Conservation (phyloP, 345 rosid genomes). For the Syzygium oleosum region DNA sequence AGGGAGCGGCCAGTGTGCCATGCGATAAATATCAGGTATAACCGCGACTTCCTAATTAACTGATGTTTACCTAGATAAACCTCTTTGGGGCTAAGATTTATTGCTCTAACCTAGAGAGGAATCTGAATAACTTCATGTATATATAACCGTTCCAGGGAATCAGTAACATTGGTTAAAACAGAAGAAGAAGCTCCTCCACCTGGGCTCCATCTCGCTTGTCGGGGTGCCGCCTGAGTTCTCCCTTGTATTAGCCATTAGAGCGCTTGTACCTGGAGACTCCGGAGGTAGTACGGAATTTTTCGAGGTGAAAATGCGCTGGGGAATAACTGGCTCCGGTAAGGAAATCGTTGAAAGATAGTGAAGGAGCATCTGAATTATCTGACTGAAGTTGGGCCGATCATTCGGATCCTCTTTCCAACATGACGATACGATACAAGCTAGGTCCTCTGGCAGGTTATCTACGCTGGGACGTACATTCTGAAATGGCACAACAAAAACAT, state of each 20-base stretch:
- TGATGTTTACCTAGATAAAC: background rate
- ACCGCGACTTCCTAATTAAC: background rate
- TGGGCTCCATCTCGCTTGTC: constrained; percentile 14
- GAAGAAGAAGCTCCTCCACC: constrained; percentile 62
- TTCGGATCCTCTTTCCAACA: constrained; percentile 98
- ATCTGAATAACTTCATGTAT: background rate
- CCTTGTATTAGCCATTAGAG: constrained; percentile 54
- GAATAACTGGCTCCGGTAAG: constrained; percentile 45
- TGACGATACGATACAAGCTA: constrained; percentile 74
- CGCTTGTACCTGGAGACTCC: constrained; percentile 82
- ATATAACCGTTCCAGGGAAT: background rate
- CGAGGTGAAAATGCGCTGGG: constrained; percentile 34
- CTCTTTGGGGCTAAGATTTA: constrained; percentile 13
- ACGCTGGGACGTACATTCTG: constrained; percentile 91
- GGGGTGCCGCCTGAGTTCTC: constrained; percentile 38
- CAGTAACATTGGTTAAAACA: constrained; percentile 61
- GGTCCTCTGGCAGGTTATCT: constrained; percentile 67
- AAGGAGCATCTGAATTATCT: constrained; percentile 81
- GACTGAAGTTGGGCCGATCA: constrained; percentile 70
- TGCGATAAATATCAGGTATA: background rate
- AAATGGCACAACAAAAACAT: constrained; percentile 1
- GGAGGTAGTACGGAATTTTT: constrained; percentile 68
- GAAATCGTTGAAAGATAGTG: constrained; percentile 53
- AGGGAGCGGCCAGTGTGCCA: background rate
- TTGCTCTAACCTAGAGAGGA: constrained; percentile 5